Evolutionary conservation across 1,284 basidiomycete species (phyloP), one percentile per base, ranked within the genome.

Genomic region (Sporisorium scitamineum): DNA sequence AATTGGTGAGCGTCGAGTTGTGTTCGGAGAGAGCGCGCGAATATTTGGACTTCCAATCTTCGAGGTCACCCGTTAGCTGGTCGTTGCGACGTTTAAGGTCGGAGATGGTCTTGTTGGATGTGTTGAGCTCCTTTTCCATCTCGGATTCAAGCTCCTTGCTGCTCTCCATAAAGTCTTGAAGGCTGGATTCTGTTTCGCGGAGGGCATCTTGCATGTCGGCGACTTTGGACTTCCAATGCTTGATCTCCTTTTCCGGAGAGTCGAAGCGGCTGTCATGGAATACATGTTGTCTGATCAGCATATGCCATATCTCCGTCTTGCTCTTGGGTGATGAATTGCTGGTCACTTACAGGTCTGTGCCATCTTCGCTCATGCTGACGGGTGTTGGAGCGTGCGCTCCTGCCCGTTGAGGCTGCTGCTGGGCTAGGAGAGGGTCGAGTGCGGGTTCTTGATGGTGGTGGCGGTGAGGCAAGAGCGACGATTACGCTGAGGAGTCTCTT

Each of bases 21-120:
- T 83, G 81, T 58, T 85, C 79, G 2, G 70, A 52, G 31, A 85
- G 67, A 5, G 81, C 72, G 18, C 67, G 58, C 51, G 82, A 82
- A 58, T 84, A 84, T 51, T 85, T 85, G 53, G 53, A 68, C 64
- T 83, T 83, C 83, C 81, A 84, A 27, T 83, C 82, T 20, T 85
- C 83, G 37, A 80, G 74, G 27, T 82, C 79, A 18, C 71, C 70
- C 2, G 65, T 64, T 31, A 81, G 56, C 39, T 74, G 65, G 54
- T 84, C 82, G 55, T 78, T 80, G 51, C 75, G 74, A 32, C 70
- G 61, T 27, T 69, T 69, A 14, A 80, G 67, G 32, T 79, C 79
- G 4, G 70, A 63, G 24, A 72, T 73, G 48, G 72, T 74, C 58
- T 70, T 69, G 54, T 61, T 70, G 22, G 73, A 74, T 26, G 67